Percentiles rank a stretch among this genome's conserved stretches.
Conservation (phyloP, 2,329 filamentous ascomycete species). For the Epichloe aotearoae region DNA sequence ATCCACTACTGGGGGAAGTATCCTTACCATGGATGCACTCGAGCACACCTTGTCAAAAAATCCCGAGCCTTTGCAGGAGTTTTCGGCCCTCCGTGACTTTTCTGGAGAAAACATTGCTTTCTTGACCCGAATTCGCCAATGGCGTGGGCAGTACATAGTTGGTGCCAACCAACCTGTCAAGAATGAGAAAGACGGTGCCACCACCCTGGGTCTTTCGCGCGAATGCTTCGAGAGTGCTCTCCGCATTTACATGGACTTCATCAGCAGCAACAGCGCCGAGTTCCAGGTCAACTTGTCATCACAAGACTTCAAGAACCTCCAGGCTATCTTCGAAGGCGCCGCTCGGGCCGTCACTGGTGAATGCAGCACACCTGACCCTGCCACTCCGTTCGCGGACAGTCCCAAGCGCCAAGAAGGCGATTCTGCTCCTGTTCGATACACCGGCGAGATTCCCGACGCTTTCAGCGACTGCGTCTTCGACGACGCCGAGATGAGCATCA, state of each 20-base stretch:
- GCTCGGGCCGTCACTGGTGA: constrained; percentile 32
- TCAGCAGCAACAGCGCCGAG: constrained; percentile 46
- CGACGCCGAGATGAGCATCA: constrained; percentile 45
- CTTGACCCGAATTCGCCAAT: constrained; percentile 39
- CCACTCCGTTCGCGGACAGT: constrained; percentile 28
- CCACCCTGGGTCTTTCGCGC: constrained; percentile 23
- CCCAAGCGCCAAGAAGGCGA: constrained; percentile 11
- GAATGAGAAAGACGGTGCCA: constrained; percentile 4
- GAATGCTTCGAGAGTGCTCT: constrained; percentile 44
- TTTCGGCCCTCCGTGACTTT: constrained; percentile 50
- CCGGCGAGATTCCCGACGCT: constrained; percentile 32
- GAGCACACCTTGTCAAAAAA: constrained; percentile 44
- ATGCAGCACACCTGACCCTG: constrained; percentile 25
- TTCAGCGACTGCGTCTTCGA: constrained; percentile 48
- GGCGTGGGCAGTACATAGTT: constrained; percentile 18
- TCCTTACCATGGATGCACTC: constrained; percentile 46
- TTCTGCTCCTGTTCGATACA: constrained; percentile 19
- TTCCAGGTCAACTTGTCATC: constrained; percentile 56
- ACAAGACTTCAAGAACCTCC: constrained; percentile 38
- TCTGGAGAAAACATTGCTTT: constrained; percentile 58
- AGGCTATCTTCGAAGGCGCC: constrained; percentile 41
- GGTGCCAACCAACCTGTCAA: constrained; percentile 10
- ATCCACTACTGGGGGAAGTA: constrained; percentile 25
- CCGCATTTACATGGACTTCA: constrained; percentile 47
- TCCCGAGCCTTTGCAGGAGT: constrained; percentile 43